Conservation (phyloP, 768 basidiomycete species). For the Hericium alpestre region DNA sequence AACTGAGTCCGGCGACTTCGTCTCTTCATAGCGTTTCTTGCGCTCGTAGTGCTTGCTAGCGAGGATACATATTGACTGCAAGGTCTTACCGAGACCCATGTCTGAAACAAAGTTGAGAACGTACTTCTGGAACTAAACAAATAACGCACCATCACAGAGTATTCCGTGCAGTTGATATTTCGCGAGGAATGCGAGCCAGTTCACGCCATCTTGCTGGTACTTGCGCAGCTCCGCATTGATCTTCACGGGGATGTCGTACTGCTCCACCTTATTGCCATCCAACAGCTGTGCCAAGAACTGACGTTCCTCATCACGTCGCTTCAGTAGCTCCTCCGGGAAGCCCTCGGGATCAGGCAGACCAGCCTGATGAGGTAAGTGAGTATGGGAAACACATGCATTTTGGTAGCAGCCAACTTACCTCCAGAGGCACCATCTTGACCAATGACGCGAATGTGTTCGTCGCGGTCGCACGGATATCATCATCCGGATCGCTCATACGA, state of each 20-base stretch:
- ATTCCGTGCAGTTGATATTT: constrained; percentile 98
- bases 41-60: constrained; percentile 91
- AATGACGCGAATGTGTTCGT: constrained; percentile 97
- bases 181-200: constrained; percentile 95
- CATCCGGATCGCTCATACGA: constrained; percentile 91
- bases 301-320: constrained; percentile 77
- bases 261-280: constrained; percentile 90
- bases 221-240: constrained; percentile 93
- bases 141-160: constrained; percentile 79
- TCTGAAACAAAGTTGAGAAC: constrained; percentile 37
- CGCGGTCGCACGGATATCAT: constrained; percentile 82
- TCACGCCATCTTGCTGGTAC: constrained; percentile 97
- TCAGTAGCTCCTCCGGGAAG: constrained; percentile 80
- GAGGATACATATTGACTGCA: constrained; percentile 95
- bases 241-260: constrained; percentile 72
- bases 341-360: constrained; percentile 94
- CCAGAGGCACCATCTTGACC: constrained; percentile 97
- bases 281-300: constrained; percentile 88
- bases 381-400: not conserved
- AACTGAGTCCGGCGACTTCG: constrained; percentile 61
- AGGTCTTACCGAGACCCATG: constrained; percentile 97
- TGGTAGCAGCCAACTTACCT: constrained; percentile 39
- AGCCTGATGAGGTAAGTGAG: constrained; percentile 39
- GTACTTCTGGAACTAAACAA: not conserved
- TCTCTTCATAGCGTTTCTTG: constrained; percentile 51